Percentiles rank a stretch among this genome's conserved stretches.
phyloP scores from a whole-genome alignment of 2,329 filamentous ascomycete genomes.

The Huntiella omanensis region DNA sequence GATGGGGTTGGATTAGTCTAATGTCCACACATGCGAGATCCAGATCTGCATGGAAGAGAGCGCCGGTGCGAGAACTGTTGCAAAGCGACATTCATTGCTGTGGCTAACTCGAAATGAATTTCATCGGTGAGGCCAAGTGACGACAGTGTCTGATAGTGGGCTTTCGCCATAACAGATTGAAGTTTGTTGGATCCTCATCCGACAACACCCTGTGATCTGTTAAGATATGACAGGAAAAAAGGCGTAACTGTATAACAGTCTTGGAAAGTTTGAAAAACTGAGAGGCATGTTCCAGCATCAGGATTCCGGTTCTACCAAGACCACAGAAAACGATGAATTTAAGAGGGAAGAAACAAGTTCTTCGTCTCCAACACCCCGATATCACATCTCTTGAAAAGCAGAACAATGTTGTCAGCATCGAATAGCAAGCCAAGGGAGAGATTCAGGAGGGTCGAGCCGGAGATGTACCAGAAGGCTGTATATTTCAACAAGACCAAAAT shows the following conservation, averaged over 20 bases:
- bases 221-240: conserved; percentile 22
- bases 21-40: conserved; percentile 36
- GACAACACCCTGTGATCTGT: conserved; percentile 44
- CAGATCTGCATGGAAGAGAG: conserved; percentile 40
- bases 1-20: conserved; percentile 58
- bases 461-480: conserved; percentile 17
- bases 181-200: conserved; percentile 37
- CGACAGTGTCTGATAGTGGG: conserved; percentile 5
- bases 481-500: conserved; percentile 4
- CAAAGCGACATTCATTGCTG: conserved; percentile 78
- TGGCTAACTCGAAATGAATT: conserved; percentile 72
- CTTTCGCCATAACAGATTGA: conserved; percentile 8
- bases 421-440: conserved; percentile 37
- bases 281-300: conserved; percentile 4
- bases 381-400: conserved; percentile 35
- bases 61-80: conserved; percentile 88
- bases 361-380: conserved; percentile 66
- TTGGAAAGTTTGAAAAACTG: neutral
- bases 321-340: conserved; percentile 49
- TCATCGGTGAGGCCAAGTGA: conserved; percentile 48
- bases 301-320: neutral
- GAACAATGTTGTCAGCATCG: conserved; percentile 24
- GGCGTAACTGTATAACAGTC: conserved; percentile 16
- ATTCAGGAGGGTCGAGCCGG: conserved; percentile 65
- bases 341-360: conserved; percentile 44